phyloP scores from a whole-genome alignment of 495 filamentous ascomycete species.

The Hypomontagnella submonticulosa region DNA sequence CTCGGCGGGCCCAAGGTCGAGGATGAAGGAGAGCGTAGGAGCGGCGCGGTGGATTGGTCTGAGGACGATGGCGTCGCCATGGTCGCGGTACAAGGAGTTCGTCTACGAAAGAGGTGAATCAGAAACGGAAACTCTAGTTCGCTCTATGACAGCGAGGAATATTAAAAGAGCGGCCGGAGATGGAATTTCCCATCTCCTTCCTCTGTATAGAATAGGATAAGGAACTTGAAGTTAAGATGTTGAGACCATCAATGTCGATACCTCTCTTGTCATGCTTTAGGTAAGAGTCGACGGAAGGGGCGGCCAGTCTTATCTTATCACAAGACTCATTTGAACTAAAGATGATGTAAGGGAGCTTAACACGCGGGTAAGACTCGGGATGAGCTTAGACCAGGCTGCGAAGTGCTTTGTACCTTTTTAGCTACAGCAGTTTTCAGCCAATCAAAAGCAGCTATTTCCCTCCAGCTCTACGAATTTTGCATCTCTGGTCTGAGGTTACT shows the following conservation, averaged over 20 bases:
- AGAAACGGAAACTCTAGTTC: background rate
- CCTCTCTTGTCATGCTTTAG: slow-evolving; percentile 24
- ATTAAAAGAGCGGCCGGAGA: slow-evolving; percentile 21
- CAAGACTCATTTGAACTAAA: background rate
- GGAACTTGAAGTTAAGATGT: slow-evolving; percentile 1
- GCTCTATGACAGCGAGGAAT: slow-evolving; percentile 5
- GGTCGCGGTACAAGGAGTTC: slow-evolving; percentile 14
- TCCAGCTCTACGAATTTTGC: no score
- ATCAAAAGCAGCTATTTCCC: no score
- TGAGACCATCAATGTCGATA: slow-evolving; percentile 9
- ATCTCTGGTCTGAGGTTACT: no score
- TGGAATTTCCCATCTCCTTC: slow-evolving; percentile 21
- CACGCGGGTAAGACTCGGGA: no score
- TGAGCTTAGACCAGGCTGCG: no score
- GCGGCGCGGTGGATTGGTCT: slow-evolving; percentile 43
- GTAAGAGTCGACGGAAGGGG: no score
- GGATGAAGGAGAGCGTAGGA: slow-evolving; percentile 46
- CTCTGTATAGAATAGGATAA: slow-evolving; percentile 1
- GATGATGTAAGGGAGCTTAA: background rate
- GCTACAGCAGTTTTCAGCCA: no score
- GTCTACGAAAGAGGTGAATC: slow-evolving; percentile 19
- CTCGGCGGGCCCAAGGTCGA: slow-evolving; percentile 51
- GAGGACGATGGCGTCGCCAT: slow-evolving; percentile 35
- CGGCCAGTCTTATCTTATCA: background rate
- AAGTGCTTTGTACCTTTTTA: no score